Evolutionary conservation across 2,329 filamentous ascomycete genomes (phyloP).

Genomic region (Mycosphaerella sp.): DNA sequence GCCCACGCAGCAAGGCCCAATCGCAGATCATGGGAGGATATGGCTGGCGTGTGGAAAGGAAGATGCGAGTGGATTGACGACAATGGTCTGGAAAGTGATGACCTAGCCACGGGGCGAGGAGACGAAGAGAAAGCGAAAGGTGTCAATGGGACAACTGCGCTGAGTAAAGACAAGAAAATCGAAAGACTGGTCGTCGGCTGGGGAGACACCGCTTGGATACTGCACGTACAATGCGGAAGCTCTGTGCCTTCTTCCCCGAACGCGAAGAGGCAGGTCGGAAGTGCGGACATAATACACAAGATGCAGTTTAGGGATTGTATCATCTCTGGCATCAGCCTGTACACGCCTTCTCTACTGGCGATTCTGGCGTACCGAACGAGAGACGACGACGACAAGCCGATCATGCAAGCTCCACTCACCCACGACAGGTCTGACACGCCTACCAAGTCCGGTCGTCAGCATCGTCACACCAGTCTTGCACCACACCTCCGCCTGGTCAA

Average conservation of each 20-base stretch:
- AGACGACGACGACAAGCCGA: constrained; percentile 58
- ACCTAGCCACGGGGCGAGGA: constrained; percentile 44
- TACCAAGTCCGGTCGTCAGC: constrained; percentile 55
- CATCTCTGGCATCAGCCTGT: constrained; percentile 93
- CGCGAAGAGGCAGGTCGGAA: constrained; percentile 66
- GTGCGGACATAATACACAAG: constrained; percentile 85
- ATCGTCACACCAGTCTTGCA: constrained; percentile 70
- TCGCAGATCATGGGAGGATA: constrained; percentile 84
- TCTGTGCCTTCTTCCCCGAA: constrained; percentile 57
- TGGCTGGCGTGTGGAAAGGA: constrained; percentile 93
- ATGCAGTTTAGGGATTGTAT: constrained; percentile 89
- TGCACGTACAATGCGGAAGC: constrained; percentile 72
- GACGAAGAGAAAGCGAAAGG: constrained; percentile 24
- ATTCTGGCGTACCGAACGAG: constrained; percentile 84
- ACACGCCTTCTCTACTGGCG: constrained; percentile 83
- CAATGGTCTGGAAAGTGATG: constrained; percentile 65
- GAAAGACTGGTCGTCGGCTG: constrained; percentile 90
- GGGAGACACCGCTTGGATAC: constrained; percentile 94
- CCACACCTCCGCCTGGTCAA: constrained; percentile 91
- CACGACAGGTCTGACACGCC: constrained; percentile 47
- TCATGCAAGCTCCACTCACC: constrained; percentile 26
- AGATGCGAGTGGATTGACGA: constrained; percentile 91
- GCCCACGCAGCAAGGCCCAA: constrained; percentile 86
- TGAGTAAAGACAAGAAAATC: constrained; percentile 28
- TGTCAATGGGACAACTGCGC: constrained; percentile 24